Conservation (phyloP, 2,329 filamentous ascomycete species). For the Botrytis sinoallii region DNA sequence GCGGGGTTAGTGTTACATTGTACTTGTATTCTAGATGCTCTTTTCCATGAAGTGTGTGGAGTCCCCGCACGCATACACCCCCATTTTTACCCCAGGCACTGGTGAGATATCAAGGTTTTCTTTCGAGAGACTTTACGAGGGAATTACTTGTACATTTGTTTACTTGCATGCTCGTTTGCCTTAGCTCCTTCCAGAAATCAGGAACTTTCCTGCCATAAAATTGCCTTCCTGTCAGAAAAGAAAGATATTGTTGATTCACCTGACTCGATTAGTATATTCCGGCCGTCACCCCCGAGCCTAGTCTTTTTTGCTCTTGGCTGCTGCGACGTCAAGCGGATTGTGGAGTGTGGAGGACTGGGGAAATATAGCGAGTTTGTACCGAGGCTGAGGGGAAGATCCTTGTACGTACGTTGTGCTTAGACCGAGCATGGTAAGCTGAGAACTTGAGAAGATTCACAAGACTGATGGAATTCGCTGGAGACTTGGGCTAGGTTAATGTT, state of each 20-base stretch:
- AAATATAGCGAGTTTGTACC: neutral
- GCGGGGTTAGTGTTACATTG: neutral
- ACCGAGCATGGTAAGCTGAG: neutral
- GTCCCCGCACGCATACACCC: neutral
- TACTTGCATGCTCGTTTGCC: neutral
- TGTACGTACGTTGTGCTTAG: neutral
- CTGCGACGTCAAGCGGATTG: neutral
- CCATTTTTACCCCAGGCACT: neutral
- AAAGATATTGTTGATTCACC: neutral
- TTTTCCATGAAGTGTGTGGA: neutral
- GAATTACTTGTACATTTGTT: neutral
- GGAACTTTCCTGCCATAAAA: neutral
- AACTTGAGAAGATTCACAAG: neutral
- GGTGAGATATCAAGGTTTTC: neutral
- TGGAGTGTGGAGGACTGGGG: neutral
- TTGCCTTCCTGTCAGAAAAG: neutral
- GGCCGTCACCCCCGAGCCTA: neutral
- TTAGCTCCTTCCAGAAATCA: neutral
- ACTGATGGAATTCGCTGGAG: neutral
- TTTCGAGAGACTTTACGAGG: neutral
- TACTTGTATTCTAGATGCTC: neutral
- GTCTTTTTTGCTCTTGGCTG: neutral
- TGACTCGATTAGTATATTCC: neutral
- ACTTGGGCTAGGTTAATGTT: neutral
- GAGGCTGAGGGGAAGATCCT: neutral